Evolutionary conservation across 2,329 filamentous ascomycete genomes (phyloP), one percentile per base, ranked within the genome.

Genomic region (Aspergillus aculeatus): DNA sequence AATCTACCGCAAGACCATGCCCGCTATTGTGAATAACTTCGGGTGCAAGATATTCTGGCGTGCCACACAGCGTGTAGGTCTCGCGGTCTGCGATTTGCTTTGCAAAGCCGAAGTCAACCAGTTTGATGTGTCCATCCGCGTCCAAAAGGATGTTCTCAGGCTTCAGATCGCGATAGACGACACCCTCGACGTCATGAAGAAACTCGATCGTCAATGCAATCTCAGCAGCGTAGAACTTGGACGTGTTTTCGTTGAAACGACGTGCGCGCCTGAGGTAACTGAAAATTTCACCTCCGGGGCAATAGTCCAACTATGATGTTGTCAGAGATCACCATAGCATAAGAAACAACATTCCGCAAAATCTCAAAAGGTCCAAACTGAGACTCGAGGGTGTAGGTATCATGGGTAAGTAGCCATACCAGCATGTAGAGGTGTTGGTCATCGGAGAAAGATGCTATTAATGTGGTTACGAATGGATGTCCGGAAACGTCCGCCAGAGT

Each of bases 71-170:
- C 5, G 86, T 89, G 69, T 88, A 88, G 32, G 86, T 89, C 71
- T 87, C 85, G 41, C 71, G 74, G 49, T 75, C 72, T 53, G 69
- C 82, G 44, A 88, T 81, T 70, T 86, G 84, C 77, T 89, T 89
- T 23, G 86, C 86, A 67, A 89, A 88, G 2, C 86, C 86, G 74
- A 89, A 89, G 70, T 89, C 86, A 10, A 88, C 86, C 49, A 88
- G 78, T 73, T 87, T 88, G 55, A 89, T 76, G 70, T 89, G 86
- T 0, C 86, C 86, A 48, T 88, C 83, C 19, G 83, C 83, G 65
- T 88, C 86, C 49, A 88, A 82, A 51, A 88, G 79, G 52, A 89
- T 88, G 69, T 89, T 89, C 72, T 89, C 85, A 5, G 86, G 86
- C 68, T 89, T 88, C 62, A 88, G 73, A 68, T 89, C 86, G 23